Base-by-base conservation (phyloP, 139 green algal genomes). In the Coelastrella sp. region DNA sequence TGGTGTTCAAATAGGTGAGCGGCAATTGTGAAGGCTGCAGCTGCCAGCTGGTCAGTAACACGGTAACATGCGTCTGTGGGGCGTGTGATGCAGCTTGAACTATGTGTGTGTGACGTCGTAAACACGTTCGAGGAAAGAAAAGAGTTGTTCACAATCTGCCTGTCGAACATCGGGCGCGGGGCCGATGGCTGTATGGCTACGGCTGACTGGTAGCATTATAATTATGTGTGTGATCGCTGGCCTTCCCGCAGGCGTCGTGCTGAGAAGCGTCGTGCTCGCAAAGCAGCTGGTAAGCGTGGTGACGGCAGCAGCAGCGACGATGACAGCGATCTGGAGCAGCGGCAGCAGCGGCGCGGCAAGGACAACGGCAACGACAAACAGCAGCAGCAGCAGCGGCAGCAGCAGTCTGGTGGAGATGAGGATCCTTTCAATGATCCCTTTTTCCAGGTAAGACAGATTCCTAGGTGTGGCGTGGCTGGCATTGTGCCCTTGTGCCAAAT, bases 401-500 rank as follows among this genome's bases (percentile, higher is more conserved):
- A 87, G 82, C 65, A 47, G 16, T 32, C n/a, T 14, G 66, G 19
- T n/a, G 83, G 32, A 23, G 68, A 75, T 71, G 93, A 94, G 3
- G 93, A 97, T 81, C 93, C 95, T 7, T 98, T 98, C 88, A 91
- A 95, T 13, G 97, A 98, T 79, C 95, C 97, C 16, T 98, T 98
- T 93, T 98, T 98, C 85, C 79, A 94, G 80, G 90, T 87, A 73
- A 60, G 80, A 58, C 54, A 78, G 3, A 19, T 71, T 71, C 3
- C 11, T 80, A 32, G 13, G 16, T 54, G 6, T 74, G 17, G 10
- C 54, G 13, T 56, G n/a, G 10, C 10, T 58, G 32, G 71, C 32
- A 47, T 47, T 47, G 32, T 47, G 32, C 32, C 32, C 32, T 47
- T 47, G 32, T 47, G 32, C 32, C 32, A 47, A 47, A 47, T 47